phyloP scores from a whole-genome alignment of 441 rosid species.

The Cnidoscolus chayamansa region DNA sequence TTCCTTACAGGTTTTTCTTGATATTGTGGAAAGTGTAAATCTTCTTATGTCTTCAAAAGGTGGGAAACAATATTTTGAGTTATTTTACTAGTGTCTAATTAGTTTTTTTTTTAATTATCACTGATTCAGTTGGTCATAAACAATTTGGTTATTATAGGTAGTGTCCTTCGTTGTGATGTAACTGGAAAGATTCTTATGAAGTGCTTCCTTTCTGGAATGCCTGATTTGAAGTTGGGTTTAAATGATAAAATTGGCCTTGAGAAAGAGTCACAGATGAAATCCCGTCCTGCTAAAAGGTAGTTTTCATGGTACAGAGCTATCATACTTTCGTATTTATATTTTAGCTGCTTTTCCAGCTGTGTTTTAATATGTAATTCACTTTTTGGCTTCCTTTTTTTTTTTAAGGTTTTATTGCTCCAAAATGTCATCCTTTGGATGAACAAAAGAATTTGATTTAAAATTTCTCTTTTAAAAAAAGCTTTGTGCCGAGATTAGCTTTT shows the following conservation, averaged over 20 bases:
- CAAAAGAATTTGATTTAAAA: too few relatives aligned
- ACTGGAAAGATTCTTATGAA: conserved; percentile 97
- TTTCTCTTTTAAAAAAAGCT: neutral
- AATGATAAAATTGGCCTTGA: conserved; percentile 99
- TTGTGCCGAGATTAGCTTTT: neutral
- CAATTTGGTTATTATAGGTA: conserved; percentile 49
- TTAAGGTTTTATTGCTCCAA: neutral
- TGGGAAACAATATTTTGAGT: conserved; percentile 22
- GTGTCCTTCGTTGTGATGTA: conserved; percentile 92
- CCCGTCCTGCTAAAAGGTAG: conserved; percentile 94
- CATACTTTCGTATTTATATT: conserved; percentile 5
- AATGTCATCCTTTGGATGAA: neutral
- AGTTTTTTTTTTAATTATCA: neutral
- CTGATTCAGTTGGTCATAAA: conserved; percentile 14
- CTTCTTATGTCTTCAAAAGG: conserved; percentile 99
- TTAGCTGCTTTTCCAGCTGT: neutral
- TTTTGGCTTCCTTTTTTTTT: neutral
- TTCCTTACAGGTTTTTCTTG: conserved; percentile 76
- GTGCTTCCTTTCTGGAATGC: conserved; percentile 99
- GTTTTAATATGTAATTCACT: neutral
- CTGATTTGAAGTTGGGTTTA: conserved; percentile 96
- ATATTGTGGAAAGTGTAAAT: conserved; percentile 96
- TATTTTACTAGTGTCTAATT: neutral
- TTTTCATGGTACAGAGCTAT: conserved; percentile 7
- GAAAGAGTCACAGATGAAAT: conserved; percentile 94